A percentile compares a stretch with the other conserved stretches of the same genome.
Conservation (phyloP, 2,329 filamentous ascomycete genomes). For the Pseudocercospora crystallina region DNA sequence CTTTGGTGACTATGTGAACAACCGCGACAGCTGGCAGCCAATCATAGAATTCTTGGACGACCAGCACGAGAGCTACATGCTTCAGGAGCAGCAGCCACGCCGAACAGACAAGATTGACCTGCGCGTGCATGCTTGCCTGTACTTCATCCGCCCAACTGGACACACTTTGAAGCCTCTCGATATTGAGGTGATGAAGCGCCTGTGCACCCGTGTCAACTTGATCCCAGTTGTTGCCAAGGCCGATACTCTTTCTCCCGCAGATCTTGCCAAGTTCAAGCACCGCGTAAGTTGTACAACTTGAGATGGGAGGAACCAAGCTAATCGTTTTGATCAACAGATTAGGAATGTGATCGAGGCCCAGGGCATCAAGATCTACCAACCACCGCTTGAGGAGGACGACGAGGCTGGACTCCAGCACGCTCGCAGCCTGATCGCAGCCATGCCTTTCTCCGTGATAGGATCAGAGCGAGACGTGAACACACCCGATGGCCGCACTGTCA, state of each 20-base stretch:
- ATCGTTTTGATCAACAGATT: constrained; percentile 61
- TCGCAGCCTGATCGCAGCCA: constrained; percentile 88
- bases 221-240: constrained; percentile 99
- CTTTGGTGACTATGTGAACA: constrained; percentile 99
- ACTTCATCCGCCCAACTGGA: constrained; percentile 98
- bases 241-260: constrained; percentile 89
- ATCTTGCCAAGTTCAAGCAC: constrained; percentile 91
- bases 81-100: constrained; percentile 98
- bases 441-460: constrained; percentile 98
- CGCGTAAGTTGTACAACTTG: constrained; percentile 61
- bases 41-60: constrained; percentile 99
- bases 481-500: constrained; percentile 90
- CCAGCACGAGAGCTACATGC: constrained; percentile 99
- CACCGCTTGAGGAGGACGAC: constrained; percentile 96
- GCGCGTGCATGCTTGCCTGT: constrained; percentile 95
- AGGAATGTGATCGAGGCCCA: constrained; percentile 94
- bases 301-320: constrained; percentile 21
- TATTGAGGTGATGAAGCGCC: constrained; percentile 99
- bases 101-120: constrained; percentile 99
- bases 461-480: constrained; percentile 99
- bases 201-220: constrained; percentile 96
- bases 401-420: constrained; percentile 94
- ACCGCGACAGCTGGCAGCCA: constrained; percentile 99
- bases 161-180: constrained; percentile 98
- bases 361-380: constrained; percentile 99